These are phyloP conservation scores for Schrenkiella parvula DNA, from an alignment of 345 rosid species.

Conservation along the genomic window DNA sequence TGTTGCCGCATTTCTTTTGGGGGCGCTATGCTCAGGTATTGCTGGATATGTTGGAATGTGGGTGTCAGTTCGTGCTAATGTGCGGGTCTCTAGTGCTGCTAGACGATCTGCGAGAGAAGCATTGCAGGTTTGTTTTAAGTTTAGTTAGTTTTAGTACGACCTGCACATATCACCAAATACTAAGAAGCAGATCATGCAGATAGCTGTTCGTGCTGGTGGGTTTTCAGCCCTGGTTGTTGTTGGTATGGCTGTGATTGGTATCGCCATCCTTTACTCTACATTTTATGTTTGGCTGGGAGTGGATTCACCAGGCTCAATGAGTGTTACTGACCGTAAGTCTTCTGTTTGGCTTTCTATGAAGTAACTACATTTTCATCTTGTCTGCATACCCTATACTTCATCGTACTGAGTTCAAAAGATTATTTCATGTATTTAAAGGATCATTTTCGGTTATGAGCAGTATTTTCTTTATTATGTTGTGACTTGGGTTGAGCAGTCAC, in stretches of 20 bases:
- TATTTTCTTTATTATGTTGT: neutral
- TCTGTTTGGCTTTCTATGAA: constrained; percentile 10
- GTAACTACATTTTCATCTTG: neutral
- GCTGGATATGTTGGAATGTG: constrained; percentile 99
- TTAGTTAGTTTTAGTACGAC: constrained; percentile 20
- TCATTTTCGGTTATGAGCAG: neutral
- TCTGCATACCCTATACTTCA: constrained; percentile 1
- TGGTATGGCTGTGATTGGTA: constrained; percentile 98
- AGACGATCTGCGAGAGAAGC: constrained; percentile 99
- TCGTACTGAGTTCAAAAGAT: neutral
- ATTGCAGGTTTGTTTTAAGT: constrained; percentile 67
- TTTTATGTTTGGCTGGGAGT: constrained; percentile 95
- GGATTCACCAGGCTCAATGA: constrained; percentile 80
- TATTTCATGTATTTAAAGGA: neutral
- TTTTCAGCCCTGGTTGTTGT: constrained; percentile 97
- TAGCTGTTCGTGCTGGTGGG: constrained; percentile 99
- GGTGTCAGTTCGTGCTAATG: constrained; percentile 99
- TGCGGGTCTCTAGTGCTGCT: constrained; percentile 97
- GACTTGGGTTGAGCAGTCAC: neutral
- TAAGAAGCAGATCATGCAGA: constrained; percentile 45
- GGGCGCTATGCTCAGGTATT: constrained; percentile 90
- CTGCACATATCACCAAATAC: constrained; percentile 4
- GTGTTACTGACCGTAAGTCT: constrained; percentile 84
- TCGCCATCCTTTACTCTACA: constrained; percentile 87
- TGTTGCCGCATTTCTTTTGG: constrained; percentile 91